Percentiles rank a stretch among this genome's conserved stretches.
These are phyloP conservation scores for Graphilbum fragrans DNA, from an alignment of 2,329 filamentous ascomycete genomes.

Conservation along the genomic window DNA sequence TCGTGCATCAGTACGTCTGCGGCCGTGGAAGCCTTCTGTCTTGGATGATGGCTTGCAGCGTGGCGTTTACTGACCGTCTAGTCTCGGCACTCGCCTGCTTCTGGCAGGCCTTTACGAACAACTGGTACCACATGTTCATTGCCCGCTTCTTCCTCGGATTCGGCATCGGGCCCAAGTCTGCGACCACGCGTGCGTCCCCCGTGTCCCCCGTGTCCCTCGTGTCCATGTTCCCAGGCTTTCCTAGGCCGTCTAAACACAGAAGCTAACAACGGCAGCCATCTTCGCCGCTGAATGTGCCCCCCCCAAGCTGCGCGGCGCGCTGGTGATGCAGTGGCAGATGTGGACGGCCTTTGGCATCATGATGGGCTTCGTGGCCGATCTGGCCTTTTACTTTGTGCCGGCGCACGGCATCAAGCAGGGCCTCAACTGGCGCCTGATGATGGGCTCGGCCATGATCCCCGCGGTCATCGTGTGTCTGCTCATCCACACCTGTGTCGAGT, in stretches of 20 bases:
- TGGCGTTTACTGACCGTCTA: constrained; percentile 41
- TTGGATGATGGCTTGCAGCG: constrained; percentile 28
- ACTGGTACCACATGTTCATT: constrained; percentile 55
- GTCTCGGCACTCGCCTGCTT: no score
- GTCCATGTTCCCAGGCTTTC: no score
- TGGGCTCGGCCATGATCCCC: constrained; percentile 53
- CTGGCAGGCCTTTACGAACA: constrained; percentile 50
- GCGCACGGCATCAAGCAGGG: constrained; percentile 31
- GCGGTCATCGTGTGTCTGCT: constrained; percentile 45
- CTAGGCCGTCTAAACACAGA: no score
- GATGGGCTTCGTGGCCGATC: constrained; percentile 32
- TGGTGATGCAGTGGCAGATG: constrained; percentile 70
- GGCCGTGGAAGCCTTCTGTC: constrained; percentile 25
- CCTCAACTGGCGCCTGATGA: constrained; percentile 50
- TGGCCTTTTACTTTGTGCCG: constrained; percentile 47
- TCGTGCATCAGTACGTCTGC: constrained; percentile 28
- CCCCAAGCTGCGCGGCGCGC: constrained; percentile 55
- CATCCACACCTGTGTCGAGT: constrained; percentile 47
- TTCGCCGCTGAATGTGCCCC: constrained; percentile 56
- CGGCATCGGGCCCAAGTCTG: constrained; percentile 43
- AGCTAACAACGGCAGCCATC: no score
- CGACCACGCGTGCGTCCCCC: no score
- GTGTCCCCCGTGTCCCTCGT: no score
- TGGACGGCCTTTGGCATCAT: constrained; percentile 5
- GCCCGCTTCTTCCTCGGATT: constrained; percentile 58